Base-by-base conservation (phyloP, 257 asterid species). In the Solanum habrochaites region DNA sequence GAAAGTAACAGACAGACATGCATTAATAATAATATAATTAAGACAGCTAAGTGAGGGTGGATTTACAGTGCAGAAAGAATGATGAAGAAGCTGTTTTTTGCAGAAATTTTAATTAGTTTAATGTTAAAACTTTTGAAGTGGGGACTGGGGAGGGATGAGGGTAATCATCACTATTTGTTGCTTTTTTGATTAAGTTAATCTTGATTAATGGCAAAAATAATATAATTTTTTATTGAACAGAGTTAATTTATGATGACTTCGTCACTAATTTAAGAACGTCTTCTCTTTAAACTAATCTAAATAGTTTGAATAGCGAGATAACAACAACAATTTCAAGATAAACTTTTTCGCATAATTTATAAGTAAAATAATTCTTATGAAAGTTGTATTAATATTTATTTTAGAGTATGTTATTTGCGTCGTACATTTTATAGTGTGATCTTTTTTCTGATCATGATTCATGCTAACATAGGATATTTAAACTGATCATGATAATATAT, bases 111-210 rank as follows among this genome's bases (percentile, higher is more conserved):
- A 52, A 70, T 70, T 89, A n/a, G 49, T 62, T 81, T 29, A 27
- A 62, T 78, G 14, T 25, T 11, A 4, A 15, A 18, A 18, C 47
- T 42, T 82, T 84, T 60, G 85, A 82, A 18, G 92, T 87, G 88
- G 69, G 88, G 83, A 18, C 91, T 86, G 88, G 56, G 88, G 83
- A 78, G 82, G 90, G 87, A 88, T 88, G 92, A 89, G 92, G 89
- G 89, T 78, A 86, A 90, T 93, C 88, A 90, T 90, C 89, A 86
- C 91, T 89, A 85, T 87, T 78, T 82, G 85, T 67, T 40, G 32
- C 67, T 88, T 86, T 69, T 85, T 73, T 86, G 56, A 85, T 74
- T 39, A 72, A 35, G 43, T 29, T 80, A 78, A 29, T 47, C 43
- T 80, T 80, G 29, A 20, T 80, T 80, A 47, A 80, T 47, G 42